phyloP scores from a whole-genome alignment of 768 basidiomycete genomes.

The Mycena crocata region DNA sequence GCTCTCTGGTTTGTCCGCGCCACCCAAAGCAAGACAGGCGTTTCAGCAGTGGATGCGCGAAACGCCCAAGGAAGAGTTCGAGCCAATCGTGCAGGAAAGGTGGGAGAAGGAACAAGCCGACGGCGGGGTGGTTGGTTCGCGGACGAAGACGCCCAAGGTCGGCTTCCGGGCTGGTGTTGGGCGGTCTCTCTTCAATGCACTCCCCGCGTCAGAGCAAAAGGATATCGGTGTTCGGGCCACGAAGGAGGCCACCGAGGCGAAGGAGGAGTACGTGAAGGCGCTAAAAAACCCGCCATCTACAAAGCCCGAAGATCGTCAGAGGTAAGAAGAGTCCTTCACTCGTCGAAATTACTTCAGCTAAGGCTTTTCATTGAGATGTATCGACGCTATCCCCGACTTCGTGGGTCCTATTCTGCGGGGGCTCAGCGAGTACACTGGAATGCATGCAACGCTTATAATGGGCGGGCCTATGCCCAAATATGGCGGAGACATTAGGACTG shows the following conservation, averaged over 20 bases:
- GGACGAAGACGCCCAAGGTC: background rate
- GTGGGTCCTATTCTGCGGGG: background rate
- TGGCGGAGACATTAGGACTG: background rate
- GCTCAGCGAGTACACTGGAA: background rate
- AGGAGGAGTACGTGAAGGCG: background rate
- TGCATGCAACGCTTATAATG: background rate
- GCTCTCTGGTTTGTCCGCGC: too few relatives aligned
- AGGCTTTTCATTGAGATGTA: background rate
- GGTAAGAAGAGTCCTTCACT: background rate
- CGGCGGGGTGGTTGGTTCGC: too few relatives aligned
- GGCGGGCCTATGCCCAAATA: slow-evolving; percentile 2
- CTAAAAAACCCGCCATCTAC: background rate
- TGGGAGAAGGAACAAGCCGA: too few relatives aligned
- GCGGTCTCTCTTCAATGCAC: background rate
- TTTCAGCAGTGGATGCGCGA: too few relatives aligned
- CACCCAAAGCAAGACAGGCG: too few relatives aligned
- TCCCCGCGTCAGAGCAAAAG: background rate
- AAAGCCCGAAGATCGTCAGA: background rate
- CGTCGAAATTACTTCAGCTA: background rate
- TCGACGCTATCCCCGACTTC: background rate
- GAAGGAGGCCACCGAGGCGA: background rate
- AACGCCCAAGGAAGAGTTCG: too few relatives aligned
- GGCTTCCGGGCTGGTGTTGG: background rate
- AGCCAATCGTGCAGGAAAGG: too few relatives aligned
- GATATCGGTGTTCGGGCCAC: background rate